A percentile compares a stretch with the other conserved stretches of the same genome.
phyloP scores from a whole-genome alignment of 2,329 filamentous ascomycete genomes.

The Arthrobotrys megalospora region DNA sequence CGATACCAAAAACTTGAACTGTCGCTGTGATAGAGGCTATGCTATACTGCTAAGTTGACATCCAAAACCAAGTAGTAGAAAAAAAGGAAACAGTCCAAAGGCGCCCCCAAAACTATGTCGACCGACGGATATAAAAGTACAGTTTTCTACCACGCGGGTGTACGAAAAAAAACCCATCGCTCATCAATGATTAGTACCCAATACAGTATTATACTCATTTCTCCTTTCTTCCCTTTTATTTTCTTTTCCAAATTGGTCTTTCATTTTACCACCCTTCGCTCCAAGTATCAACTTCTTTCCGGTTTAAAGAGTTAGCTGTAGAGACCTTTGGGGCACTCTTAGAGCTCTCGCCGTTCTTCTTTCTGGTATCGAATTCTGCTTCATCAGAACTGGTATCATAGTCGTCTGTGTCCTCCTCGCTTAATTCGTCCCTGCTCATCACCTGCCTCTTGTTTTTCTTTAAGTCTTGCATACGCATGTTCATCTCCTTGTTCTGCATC shows the following conservation, averaged over 20 bases:
- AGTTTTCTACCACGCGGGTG: conserved; percentile 1
- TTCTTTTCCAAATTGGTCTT: neutral
- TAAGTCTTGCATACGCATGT: conserved; percentile 46
- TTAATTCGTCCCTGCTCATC: conserved; percentile 53
- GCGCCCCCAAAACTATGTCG: conserved; percentile 31
- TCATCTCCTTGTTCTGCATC: conserved; percentile 49
- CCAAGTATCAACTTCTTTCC: conserved; percentile 58
- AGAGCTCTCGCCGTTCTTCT: conserved; percentile 53
- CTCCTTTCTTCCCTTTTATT: neutral
- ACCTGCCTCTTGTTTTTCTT: conserved; percentile 46
- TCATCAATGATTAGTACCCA: conserved; percentile 23
- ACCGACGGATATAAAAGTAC: conserved; percentile 44
- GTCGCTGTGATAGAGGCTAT: conserved; percentile 5
- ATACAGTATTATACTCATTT: conserved; percentile 14
- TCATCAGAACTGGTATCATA: conserved; percentile 53
- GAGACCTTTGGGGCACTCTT: conserved; percentile 37
- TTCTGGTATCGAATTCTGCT: conserved; percentile 5
- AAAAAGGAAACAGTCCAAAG: conserved; percentile 13
- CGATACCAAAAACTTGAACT: neutral
- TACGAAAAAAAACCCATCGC: neutral
- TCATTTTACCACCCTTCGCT: conserved; percentile 52
- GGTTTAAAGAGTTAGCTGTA: conserved; percentile 37
- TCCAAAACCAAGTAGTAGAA: conserved; percentile 19
- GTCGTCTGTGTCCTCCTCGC: conserved; percentile 41
- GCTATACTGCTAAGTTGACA: conserved; percentile 20